Evolutionary conservation across 164 flowering plant genomes (phyloP), one percentile per base, ranked within the genome.

Genomic region (Magnolia sinica): DNA sequence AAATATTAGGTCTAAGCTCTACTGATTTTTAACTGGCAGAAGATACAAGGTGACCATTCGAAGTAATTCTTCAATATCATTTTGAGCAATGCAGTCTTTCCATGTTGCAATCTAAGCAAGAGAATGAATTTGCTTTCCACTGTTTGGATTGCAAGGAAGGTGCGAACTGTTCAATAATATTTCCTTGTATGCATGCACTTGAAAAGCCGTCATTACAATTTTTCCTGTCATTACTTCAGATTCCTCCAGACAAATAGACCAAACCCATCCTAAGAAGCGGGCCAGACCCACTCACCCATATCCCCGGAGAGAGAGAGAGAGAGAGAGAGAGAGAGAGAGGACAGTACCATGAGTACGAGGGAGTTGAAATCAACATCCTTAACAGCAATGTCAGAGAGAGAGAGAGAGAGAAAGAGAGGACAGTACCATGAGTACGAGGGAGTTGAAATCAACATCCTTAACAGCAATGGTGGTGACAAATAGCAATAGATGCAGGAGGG

Each of bases 341-440:
- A 0, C 3, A 20, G 27, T 70, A 71, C 79, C 79, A 70, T 70
- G 55, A 76, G 70, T 19, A 71, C 74, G 23, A 58, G 59, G 23
- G 22, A 76, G 74, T 61, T 19, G 59, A 71, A 64, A 76, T 64
- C 79, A 13, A 71, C 45, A 18, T 61, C 74, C 4, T 20, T 50
- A 24, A 9, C 29, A 7, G 69, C 69, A 7, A 66, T 10, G 16
- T n/a, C n/a, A 27, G 29, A 3, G 74, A n/a, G 23, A 31, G 0
- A 24, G 22, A 50, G 49, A 19, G 37, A 9, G 13, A 3, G 49
- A 50, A 23, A 52, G 50, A 27, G 9, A 7, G 18, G 2, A 0
- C 3, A 20, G 27, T 70, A 71, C 79, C 79, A 70, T 70, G 55
- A 76, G 70, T 19, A 71, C 74, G 23, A 58, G 59, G 23, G 22